These are phyloP conservation scores for Sugiyamaella qingdaonensis DNA, from an alignment of 805 yeast genomes.

Conservation along the genomic window DNA sequence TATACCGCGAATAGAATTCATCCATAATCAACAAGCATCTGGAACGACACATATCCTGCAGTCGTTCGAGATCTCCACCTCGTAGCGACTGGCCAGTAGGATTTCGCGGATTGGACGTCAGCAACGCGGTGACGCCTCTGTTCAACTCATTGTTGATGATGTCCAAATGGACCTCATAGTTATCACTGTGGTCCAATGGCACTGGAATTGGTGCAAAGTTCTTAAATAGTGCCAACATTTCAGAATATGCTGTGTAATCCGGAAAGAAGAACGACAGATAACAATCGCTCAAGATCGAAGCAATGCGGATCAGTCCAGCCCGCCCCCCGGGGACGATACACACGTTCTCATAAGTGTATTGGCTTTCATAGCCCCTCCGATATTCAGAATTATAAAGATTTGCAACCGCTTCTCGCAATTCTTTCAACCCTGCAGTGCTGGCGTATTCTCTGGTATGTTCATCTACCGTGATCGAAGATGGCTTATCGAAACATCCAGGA, in stretches of 20 bases:
- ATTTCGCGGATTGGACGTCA: conserved; percentile 57
- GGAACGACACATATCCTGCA: conserved; percentile 50
- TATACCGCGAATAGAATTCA: conserved; percentile 57
- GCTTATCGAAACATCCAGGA: conserved; percentile 55
- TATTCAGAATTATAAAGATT: conserved; percentile 52
- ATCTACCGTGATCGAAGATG: conserved; percentile 44
- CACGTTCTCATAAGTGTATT: conserved; percentile 55
- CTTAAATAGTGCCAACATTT: conserved; percentile 58
- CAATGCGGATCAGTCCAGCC: conserved; percentile 59
- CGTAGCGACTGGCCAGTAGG: conserved; percentile 57
- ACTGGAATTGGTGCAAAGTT: conserved; percentile 62
- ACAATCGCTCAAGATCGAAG: conserved; percentile 56
- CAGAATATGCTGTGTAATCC: conserved; percentile 63
- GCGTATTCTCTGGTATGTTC: conserved; percentile 53
- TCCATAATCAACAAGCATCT: conserved; percentile 58
- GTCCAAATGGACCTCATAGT: conserved; percentile 52
- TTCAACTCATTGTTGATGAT: conserved; percentile 48
- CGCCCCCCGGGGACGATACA: conserved; percentile 64
- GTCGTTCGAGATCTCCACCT: conserved; percentile 42
- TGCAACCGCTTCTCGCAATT: conserved; percentile 55
- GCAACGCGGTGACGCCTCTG: conserved; percentile 54
- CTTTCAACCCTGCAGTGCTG: conserved; percentile 55
- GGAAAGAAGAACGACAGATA: conserved; percentile 58
- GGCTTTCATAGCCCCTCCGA: conserved; percentile 45
- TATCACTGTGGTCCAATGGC: conserved; percentile 53